These are phyloP conservation scores for Colletotrichum musicola DNA, from an alignment of 2,329 filamentous ascomycete species.

Conservation along the genomic window DNA sequence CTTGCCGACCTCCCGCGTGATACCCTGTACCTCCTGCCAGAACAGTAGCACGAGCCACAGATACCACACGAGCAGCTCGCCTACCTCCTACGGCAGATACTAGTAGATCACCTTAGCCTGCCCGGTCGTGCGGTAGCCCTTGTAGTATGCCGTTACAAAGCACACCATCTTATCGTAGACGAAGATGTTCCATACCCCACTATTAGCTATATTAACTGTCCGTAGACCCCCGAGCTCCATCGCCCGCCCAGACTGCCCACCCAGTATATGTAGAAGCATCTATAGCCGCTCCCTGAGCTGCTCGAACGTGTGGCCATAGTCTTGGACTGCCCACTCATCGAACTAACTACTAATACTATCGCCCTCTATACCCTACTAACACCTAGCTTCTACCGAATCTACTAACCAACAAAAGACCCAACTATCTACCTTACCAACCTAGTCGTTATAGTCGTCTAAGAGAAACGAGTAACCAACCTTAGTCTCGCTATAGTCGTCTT, in stretches of 20 bases:
- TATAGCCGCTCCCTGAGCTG: slow-evolving; percentile 30
- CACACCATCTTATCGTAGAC: background rate
- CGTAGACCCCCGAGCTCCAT: slow-evolving; percentile 27
- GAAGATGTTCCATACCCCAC: slow-evolving; percentile 27
- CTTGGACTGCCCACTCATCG: background rate
- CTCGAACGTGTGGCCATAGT: slow-evolving; percentile 22
- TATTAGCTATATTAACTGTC: slow-evolving; percentile 35
- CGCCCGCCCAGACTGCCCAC: slow-evolving; percentile 18
- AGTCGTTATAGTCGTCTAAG: slow-evolving; percentile 19
- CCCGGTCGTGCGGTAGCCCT: slow-evolving; percentile 33
- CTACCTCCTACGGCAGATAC: slow-evolving; percentile 44
- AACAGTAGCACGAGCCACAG: no score
- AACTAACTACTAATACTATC: no score
- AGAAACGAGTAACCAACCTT: slow-evolving; percentile 24
- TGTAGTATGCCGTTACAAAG: slow-evolving; percentile 30
- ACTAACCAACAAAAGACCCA: slow-evolving; percentile 2
- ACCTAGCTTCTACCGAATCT: background rate
- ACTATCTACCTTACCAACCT: background rate
- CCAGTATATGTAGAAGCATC: slow-evolving; percentile 32
- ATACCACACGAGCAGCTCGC: slow-evolving; percentile 42
- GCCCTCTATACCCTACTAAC: background rate
- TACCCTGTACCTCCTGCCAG: background rate
- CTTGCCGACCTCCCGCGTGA: no score
- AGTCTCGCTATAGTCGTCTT: slow-evolving; percentile 28
- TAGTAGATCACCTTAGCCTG: slow-evolving; percentile 44